Conservation (phyloP, 78 protist genomes). For the Isochrysis galbana region DNA sequence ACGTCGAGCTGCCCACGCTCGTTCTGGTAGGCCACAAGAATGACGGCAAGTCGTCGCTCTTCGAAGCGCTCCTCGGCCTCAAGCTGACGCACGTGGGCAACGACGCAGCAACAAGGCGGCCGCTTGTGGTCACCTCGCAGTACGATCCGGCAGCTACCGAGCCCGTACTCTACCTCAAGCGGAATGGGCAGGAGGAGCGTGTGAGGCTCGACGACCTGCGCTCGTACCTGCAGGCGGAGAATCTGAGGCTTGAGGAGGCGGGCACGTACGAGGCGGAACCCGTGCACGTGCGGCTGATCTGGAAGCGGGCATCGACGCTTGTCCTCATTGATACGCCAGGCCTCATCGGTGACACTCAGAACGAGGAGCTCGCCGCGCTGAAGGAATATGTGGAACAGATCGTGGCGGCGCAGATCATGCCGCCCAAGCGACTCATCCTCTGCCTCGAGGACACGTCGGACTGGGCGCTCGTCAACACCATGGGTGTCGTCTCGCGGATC, state of each 20-base stretch:
- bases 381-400: background rate
- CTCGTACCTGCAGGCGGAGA: background rate
- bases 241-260: background rate
- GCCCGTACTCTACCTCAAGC: background rate
- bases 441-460: slow-evolving; percentile 7
- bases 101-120: background rate
- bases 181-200: background rate
- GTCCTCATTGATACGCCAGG: slow-evolving; percentile 12
- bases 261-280: background rate
- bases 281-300: background rate
- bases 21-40: background rate
- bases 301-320: background rate
- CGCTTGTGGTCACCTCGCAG: background rate
- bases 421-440: background rate
- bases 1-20: background rate
- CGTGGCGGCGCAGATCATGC: background rate
- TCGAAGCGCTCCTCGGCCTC: background rate
- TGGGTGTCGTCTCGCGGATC: background rate
- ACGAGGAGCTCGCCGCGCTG: background rate
- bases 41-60: background rate
- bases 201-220: background rate
- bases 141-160: background rate
- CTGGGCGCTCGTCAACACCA: background rate
- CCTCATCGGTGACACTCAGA: background rate
- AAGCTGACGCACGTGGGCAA: background rate